Base-by-base conservation (phyloP, 2,329 filamentous ascomycete species). In the Ophiostoma triangulosporum region DNA sequence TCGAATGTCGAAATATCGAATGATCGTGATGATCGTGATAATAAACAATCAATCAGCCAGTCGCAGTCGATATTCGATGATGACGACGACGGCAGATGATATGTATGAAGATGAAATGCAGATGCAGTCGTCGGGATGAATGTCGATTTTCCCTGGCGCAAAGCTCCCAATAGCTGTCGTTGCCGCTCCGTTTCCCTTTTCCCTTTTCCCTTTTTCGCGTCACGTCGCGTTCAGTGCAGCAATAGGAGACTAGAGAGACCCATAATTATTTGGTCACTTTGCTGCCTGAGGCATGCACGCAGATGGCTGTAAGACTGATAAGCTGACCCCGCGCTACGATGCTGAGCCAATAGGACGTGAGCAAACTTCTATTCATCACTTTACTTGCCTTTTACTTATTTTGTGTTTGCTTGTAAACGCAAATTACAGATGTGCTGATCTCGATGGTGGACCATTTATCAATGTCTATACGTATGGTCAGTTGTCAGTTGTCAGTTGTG, bases 141-240 rank as follows among this genome's bases (percentile, higher is more conserved):
- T 32, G 46, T 20, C 29, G 48, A 38, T 35, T 45, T 54, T 46
- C 32, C 32, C 52, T 50, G 52, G 45, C 27, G 27, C 29, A 45
- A 46, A 49, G 50, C n/a, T n/a, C n/a, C n/a, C n/a, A n/a, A n/a
- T n/a, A n/a, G n/a, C n/a, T n/a, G n/a, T n/a, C n/a, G n/a, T n/a
- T n/a, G n/a, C n/a, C n/a, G 52, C 52, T 54, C 49, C 50, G 24
- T 46, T 46, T 46, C 17, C 24, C 11, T 45, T 11, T n/a, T 36
- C 35, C 40, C 36, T 24, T 46, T 46, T 46, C 24, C 43, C 46
- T 51, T 56, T 57, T 57, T 58, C 59, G 59, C 59, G 59, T 60
- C 59, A 60, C 59, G 56, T 59, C 56, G 54, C 59, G 59, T 56
- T 56, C 58, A 36, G 9, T 17, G 22, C 26, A 46, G 43, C 22